A percentile compares a stretch with the other conserved stretches of the same genome.
Evolutionary conservation across 2,329 filamentous ascomycete species (phyloP).

Genomic region (Fusarium abutilonis): DNA sequence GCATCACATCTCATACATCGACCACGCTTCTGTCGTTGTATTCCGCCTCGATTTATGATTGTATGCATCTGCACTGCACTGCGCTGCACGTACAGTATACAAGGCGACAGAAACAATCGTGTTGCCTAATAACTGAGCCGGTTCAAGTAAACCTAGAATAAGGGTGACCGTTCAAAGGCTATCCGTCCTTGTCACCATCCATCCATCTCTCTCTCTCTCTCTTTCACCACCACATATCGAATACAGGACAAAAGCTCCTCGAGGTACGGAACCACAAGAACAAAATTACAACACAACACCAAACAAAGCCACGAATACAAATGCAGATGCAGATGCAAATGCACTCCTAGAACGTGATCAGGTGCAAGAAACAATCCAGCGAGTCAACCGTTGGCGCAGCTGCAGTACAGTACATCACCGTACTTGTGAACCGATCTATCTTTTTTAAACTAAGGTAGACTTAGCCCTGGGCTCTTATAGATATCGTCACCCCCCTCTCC

Average conservation of each 20-base stretch:
- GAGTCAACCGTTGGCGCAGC: slow-evolving; percentile 32
- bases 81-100: not conserved
- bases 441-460: slow-evolving; percentile 1
- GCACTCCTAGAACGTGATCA: slow-evolving; percentile 25
- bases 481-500: slow-evolving; percentile 28
- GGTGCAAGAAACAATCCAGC: slow-evolving; percentile 30
- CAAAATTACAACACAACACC: slow-evolving; percentile 5
- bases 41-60: slow-evolving; percentile 23
- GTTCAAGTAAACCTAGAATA: slow-evolving; percentile 12
- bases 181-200: not conserved
- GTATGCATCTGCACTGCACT: slow-evolving; percentile 12
- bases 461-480: slow-evolving; percentile 12
- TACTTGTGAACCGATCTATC: slow-evolving; percentile 19
- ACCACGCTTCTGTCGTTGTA: slow-evolving; percentile 10
- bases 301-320: slow-evolving; percentile 23
- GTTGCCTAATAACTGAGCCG: slow-evolving; percentile 28
- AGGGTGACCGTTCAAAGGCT: slow-evolving; percentile 10
- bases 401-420: slow-evolving; percentile 4
- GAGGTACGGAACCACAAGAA: slow-evolving; percentile 12
- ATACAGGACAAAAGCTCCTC: slow-evolving; percentile 14
- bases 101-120: slow-evolving; percentile 35
- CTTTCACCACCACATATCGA: slow-evolving; percentile 13
- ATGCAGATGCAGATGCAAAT: slow-evolving; percentile 32
- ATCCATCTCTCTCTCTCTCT: no score
- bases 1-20: slow-evolving; percentile 36